phyloP scores from a whole-genome alignment of 2,329 filamentous ascomycete species.

The Aureobasidium pullulans region DNA sequence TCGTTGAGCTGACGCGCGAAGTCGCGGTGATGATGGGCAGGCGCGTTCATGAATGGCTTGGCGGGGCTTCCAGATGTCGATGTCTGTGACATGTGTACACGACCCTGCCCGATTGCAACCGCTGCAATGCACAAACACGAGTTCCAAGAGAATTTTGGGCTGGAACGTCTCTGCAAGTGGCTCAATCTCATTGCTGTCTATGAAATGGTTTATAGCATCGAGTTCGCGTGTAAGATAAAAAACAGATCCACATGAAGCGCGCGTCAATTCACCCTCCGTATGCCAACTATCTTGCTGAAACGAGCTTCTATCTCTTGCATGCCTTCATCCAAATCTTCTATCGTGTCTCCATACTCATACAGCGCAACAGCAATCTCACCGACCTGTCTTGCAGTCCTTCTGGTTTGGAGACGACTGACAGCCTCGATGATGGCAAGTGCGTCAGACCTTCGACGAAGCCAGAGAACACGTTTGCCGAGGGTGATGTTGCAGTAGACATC shows the following conservation, averaged over 20 bases:
- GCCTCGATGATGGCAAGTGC: conserved; percentile 29
- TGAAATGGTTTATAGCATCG: too few species aligned
- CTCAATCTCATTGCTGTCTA: too few species aligned
- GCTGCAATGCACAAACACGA: too few species aligned
- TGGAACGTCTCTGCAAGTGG: too few species aligned
- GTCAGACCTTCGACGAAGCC: conserved; percentile 31
- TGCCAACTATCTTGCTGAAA: conserved; percentile 26
- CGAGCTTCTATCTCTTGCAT: conserved; percentile 24
- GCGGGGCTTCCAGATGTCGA: background rate
- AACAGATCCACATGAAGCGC: background rate
- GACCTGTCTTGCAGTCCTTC: conserved; percentile 31
- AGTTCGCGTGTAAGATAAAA: too few species aligned
- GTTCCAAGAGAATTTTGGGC: too few species aligned
- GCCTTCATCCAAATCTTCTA: conserved; percentile 20
- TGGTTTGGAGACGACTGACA: conserved; percentile 31
- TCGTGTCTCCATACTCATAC: conserved; percentile 23
- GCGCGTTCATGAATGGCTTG: conserved; percentile 1
- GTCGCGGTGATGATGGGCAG: background rate
- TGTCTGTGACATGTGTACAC: too few species aligned
- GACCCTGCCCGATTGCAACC: too few species aligned
- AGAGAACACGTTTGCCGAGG: conserved; percentile 29
- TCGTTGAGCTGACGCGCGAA: background rate
- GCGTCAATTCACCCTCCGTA: conserved; percentile 20
- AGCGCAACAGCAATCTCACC: conserved; percentile 25
- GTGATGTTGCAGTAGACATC: conserved; percentile 30